Evolutionary conservation across 2,329 filamentous ascomycete species (phyloP).

Genomic region (Pestalotiopsis sp.): DNA sequence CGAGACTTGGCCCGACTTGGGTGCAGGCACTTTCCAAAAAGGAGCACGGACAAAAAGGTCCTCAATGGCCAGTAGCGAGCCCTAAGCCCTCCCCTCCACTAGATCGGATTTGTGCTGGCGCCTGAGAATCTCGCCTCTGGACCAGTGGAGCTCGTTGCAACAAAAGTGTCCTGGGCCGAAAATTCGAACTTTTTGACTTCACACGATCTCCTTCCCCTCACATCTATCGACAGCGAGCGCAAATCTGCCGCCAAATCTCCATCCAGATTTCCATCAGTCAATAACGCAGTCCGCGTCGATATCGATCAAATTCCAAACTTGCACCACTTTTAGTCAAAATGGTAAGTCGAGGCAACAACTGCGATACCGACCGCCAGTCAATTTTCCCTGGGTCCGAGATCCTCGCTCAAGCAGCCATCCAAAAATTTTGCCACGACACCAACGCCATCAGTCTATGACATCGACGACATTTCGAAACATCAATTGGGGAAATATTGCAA

Average conservation of each 20-base stretch:
- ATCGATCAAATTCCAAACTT: constrained; percentile 37
- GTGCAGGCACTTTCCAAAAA: background rate
- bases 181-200: constrained; percentile 43
- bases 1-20: background rate
- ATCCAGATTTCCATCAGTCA: constrained; percentile 56
- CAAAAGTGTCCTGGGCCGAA: constrained; percentile 21
- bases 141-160: constrained; percentile 12
- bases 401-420: constrained; percentile 8
- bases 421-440: constrained; percentile 16
- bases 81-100: constrained; percentile 16
- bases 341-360: constrained; percentile 52
- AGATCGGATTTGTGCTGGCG: constrained; percentile 1
- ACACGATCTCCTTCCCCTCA: constrained; percentile 49
- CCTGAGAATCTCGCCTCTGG: constrained; percentile 9
- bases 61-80: constrained; percentile 7
- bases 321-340: constrained; percentile 65
- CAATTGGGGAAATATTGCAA: background rate
- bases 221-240: constrained; percentile 42
- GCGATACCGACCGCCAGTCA: background rate
- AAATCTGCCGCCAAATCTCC: constrained; percentile 48
- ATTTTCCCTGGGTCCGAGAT: background rate
- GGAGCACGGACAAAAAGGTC: constrained; percentile 6
- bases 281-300: constrained; percentile 48
- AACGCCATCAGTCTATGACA: constrained; percentile 13
- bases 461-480: constrained; percentile 11